Evolutionary conservation across 73 alveolate species (phyloP), one percentile per base, ranked within the genome.

Genomic region (Symbiodinium natans): DNA sequence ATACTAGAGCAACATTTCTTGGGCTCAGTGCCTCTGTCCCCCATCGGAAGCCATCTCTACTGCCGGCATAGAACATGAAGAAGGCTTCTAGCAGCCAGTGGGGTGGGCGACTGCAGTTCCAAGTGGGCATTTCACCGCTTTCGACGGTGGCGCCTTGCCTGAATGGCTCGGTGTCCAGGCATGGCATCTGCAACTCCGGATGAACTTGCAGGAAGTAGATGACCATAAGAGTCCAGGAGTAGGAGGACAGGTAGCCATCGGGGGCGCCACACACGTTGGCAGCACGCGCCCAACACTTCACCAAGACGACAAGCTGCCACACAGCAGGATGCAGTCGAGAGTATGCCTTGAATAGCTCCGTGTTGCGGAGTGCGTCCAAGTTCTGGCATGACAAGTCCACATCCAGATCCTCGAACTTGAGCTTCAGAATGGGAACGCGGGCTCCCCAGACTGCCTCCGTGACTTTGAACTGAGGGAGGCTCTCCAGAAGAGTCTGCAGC

Each of bases 171-270:
- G 40, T 68, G 36, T 21, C 36, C 31, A 68, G 23, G 82, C 63
- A 48, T 21, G 82, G 40, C 82, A 68, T 21, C 82, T 68, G 82
- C 82, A 7, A 6, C 82, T 68, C 82, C 82, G 82, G 82, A 29
- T 29, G 38, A 21, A 68, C 82, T 68, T 68, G 82, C 36, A 68
- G 38, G 33, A 68, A 68, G 33, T 68, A 68, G 82, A 68, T 68
- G 11, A 68, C 82, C 82, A 68, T 68, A 21, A 68, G 38, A 29
- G 82, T 68, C 40, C 31, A 29, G 40, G 82, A 19, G 38, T 68
- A 68, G 82, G 82, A 29, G 38, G 82, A 68, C 31, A 68, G 33
- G 38, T 68, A 7, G 36, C 82, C 82, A 13, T 21, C 31, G 13
- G 13, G 5, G 38, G 82, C 82, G 31, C 82, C 82, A 8, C 8